These are phyloP conservation scores for Lotus japonicus DNA, from an alignment of 306 rosid species.

Conservation along the genomic window DNA sequence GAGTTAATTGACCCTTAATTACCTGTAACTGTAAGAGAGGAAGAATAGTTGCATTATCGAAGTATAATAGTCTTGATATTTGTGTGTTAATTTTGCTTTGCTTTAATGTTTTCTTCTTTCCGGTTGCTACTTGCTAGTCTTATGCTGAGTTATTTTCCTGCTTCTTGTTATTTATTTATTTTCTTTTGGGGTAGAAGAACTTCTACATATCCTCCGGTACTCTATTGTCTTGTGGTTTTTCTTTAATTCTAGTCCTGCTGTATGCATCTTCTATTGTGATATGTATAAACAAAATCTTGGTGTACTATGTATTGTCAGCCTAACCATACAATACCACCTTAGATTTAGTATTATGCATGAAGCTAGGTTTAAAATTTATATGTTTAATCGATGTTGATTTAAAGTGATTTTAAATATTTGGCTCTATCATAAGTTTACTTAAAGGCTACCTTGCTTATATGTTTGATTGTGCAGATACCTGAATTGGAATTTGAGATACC, in stretches of 20 bases:
- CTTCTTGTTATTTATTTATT: neutral
- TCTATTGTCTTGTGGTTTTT: neutral
- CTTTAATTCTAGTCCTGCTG: neutral
- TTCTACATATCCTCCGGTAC: neutral
- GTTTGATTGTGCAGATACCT: conserved; percentile 61
- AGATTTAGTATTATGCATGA: neutral
- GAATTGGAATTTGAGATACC: conserved; percentile 95
- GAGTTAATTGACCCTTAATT: too few relatives aligned
- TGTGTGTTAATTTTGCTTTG: neutral
- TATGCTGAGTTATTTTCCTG: neutral
- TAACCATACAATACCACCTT: neutral
- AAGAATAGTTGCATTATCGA: too few relatives aligned
- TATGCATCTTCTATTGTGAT: neutral
- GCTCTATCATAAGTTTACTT: neutral
- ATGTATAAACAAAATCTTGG: neutral
- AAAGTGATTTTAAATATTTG: neutral
- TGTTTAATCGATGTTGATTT: neutral
- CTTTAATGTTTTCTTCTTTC: neutral
- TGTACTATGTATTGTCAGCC: neutral
- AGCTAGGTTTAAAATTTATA: neutral
- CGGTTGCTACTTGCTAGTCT: neutral
- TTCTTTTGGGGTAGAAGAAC: neutral
- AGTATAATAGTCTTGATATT: neutral
- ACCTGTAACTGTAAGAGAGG: too few relatives aligned
- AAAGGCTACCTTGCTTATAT: conserved; percentile 1